phyloP scores from a whole-genome alignment of 78 protist species.

The Creolimax fragrantissima region DNA sequence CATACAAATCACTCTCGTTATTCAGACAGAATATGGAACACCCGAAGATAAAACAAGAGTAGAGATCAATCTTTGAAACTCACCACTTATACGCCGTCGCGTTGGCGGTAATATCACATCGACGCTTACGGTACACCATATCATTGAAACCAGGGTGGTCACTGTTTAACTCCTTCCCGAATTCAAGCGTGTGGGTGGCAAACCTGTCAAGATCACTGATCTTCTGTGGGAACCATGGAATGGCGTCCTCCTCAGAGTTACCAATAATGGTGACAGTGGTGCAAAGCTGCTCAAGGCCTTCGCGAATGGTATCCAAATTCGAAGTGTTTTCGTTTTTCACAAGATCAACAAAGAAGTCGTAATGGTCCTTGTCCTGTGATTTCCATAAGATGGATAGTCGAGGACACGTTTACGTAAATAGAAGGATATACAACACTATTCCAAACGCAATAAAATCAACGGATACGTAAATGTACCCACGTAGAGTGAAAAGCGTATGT shows the following conservation, averaged over 20 bases:
- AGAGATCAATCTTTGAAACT: too few relatives aligned
- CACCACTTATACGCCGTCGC: conserved; percentile 54
- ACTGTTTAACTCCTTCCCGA: conserved; percentile 53
- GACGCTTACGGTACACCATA: conserved; percentile 64
- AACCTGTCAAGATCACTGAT: conserved; percentile 27
- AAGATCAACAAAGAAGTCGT: conserved; percentile 18
- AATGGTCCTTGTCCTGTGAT: background rate
- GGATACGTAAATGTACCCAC: too few relatives aligned
- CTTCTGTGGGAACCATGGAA: conserved; percentile 38
- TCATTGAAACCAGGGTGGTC: conserved; percentile 88
- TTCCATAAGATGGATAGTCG: too few relatives aligned
- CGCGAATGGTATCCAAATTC: background rate
- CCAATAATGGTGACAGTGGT: background rate
- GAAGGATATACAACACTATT: too few relatives aligned
- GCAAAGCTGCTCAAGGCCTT: background rate
- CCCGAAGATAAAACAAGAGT: too few relatives aligned
- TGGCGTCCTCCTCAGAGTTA: background rate
- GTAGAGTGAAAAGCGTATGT: too few relatives aligned
- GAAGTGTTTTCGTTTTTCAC: background rate
- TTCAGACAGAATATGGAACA: too few relatives aligned
- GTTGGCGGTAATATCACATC: conserved; percentile 45
- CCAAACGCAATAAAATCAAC: too few relatives aligned
- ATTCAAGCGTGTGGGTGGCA: conserved; percentile 33
- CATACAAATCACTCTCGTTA: too few relatives aligned
- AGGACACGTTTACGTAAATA: too few relatives aligned